Conservation (phyloP, 1,139 yeast species). For the Kurtzmaniella natalensis region DNA sequence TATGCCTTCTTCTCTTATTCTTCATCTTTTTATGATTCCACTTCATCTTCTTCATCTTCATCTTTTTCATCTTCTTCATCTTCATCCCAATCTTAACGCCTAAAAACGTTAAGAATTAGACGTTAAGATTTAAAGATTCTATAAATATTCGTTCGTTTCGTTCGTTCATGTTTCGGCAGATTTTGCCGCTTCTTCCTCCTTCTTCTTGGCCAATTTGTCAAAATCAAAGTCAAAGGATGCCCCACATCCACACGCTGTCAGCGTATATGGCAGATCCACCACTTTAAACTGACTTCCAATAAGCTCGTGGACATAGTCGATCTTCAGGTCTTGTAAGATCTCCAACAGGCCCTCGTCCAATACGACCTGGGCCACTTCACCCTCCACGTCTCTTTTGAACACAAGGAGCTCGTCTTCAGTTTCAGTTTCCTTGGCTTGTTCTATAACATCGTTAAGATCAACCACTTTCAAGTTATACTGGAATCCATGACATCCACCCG, state of each 20-base stretch:
- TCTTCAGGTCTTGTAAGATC: constrained; percentile 78
- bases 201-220: constrained; percentile 39
- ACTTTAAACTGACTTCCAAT: constrained; percentile 94
- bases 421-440: constrained; percentile 34
- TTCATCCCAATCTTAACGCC: too few species aligned
- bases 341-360: constrained; percentile 79
- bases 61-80: too few species aligned
- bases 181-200: constrained; percentile 12
- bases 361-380: constrained; percentile 51
- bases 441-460: constrained; percentile 39
- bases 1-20: too few species aligned
- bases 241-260: constrained; percentile 96
- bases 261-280: constrained; percentile 83
- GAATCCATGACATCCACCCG: constrained; percentile 99
- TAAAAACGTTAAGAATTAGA: too few species aligned
- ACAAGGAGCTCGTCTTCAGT: constrained; percentile 37
- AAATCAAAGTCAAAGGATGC: constrained; percentile 88
- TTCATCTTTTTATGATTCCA: too few species aligned
- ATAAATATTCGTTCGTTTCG: too few species aligned
- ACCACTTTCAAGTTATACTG: constrained; percentile 76
- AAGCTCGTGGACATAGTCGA: constrained; percentile 87
- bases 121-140: too few species aligned
- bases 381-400: constrained; percentile 50
- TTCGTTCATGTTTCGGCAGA: too few species aligned
- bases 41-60: too few species aligned